phyloP scores from a whole-genome alignment of 2,329 filamentous ascomycete genomes.

The Aspergillus sp. region DNA sequence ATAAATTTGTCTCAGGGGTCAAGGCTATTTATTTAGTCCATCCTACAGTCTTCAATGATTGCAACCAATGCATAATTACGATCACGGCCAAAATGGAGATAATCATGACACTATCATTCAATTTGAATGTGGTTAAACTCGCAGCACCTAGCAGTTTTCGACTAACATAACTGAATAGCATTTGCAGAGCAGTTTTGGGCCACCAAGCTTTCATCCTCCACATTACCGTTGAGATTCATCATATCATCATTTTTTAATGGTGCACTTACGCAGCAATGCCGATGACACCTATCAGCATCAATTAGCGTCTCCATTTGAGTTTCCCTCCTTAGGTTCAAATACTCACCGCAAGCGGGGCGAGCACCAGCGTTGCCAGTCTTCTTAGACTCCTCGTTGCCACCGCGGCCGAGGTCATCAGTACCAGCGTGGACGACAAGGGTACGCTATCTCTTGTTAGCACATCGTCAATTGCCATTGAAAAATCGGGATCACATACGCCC shows the following conservation, averaged over 20 bases:
- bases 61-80: neutral
- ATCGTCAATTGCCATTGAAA: neutral
- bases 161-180: conserved; percentile 6
- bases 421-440: conserved; percentile 93
- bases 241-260: conserved; percentile 10
- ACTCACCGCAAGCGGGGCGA: conserved; percentile 89
- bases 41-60: neutral
- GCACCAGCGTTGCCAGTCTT: conserved; percentile 96
- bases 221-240: conserved; percentile 15
- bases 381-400: conserved; percentile 88
- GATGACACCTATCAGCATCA: conserved; percentile 66
- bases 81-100: neutral
- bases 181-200: conserved; percentile 10
- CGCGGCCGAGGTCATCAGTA: conserved; percentile 95
- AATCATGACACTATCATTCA: conserved; percentile 6
- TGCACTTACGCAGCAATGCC: conserved; percentile 72
- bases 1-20: neutral
- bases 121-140: conserved; percentile 9
- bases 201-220: conserved; percentile 11
- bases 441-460: conserved; percentile 57
- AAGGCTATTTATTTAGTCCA: neutral
- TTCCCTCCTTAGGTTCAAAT: neutral
- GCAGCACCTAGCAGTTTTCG: conserved; percentile 17
- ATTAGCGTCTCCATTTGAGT: neutral
- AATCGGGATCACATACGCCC: conserved; percentile 61